Conservation (phyloP, 768 basidiomycete genomes). For the Bullera alba region DNA sequence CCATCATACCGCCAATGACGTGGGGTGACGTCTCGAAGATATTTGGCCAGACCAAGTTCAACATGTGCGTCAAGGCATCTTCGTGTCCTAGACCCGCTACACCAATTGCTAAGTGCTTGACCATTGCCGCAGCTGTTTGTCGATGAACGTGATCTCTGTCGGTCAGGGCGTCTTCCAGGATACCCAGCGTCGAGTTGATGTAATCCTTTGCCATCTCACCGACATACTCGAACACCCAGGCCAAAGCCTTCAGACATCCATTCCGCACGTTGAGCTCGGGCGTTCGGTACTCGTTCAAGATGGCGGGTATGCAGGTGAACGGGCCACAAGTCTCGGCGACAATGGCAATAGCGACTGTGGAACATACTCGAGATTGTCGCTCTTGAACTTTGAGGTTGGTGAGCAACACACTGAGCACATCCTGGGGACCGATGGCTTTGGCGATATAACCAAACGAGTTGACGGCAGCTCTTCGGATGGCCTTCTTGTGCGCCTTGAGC, state of each 20-base stretch:
- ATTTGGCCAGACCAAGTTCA: conserved; percentile 99
- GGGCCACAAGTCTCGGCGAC: conserved; percentile 48
- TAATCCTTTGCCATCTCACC: conserved; percentile 94
- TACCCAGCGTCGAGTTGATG: conserved; percentile 91
- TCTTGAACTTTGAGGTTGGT: conserved; percentile 98
- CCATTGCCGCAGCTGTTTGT: conserved; percentile 95
- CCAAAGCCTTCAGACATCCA: conserved; percentile 94
- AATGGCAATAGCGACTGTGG: conserved; percentile 88
- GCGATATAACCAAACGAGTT: conserved; percentile 99
- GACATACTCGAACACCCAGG: conserved; percentile 99
- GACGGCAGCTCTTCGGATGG: conserved; percentile 95
- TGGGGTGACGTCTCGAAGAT: conserved; percentile 98
- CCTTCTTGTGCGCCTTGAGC: conserved; percentile 98
- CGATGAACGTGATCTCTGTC: conserved; percentile 97
- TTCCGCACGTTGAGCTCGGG: conserved; percentile 98
- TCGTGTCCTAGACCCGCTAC: conserved; percentile 96
- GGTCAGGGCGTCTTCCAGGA: conserved; percentile 96
- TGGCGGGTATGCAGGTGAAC: conserved; percentile 98
- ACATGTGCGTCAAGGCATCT: conserved; percentile 92
- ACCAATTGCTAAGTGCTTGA: conserved; percentile 94
- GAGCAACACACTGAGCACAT: conserved; percentile 87
- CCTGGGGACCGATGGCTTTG: conserved; percentile 97
- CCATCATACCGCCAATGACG: conserved; percentile 97
- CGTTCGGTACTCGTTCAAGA: conserved; percentile 96
- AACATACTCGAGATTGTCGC: conserved; percentile 96